Conservation (phyloP, 108 stramenopile species). For the Skeletonema tropicum region DNA sequence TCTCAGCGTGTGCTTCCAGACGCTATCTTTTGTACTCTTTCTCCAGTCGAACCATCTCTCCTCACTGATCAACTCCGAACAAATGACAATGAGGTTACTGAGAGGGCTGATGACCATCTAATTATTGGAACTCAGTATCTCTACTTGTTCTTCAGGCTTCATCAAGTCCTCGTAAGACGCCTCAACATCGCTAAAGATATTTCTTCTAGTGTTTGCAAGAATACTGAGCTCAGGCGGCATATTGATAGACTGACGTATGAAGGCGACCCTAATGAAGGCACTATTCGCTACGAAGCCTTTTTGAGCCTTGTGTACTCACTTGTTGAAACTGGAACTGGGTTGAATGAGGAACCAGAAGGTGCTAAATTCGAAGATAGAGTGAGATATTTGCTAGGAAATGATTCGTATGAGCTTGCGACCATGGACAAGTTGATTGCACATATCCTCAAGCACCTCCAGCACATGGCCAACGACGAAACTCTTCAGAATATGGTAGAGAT, state of each 20-base stretch:
- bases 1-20: constrained; percentile 57
- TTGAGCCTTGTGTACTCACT: constrained; percentile 73
- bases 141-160: constrained; percentile 86
- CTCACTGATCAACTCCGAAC: constrained; percentile 69
- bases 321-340: constrained; percentile 55
- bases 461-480: constrained; percentile 83
- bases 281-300: constrained; percentile 77
- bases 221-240: constrained; percentile 61
- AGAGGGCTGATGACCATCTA: constrained; percentile 68
- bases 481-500: constrained; percentile 84
- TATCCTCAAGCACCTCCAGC: constrained; percentile 84
- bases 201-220: constrained; percentile 62
- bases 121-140: constrained; percentile 87
- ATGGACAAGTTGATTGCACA: constrained; percentile 92
- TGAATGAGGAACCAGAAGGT: constrained; percentile 59
- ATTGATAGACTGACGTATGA: constrained; percentile 67
- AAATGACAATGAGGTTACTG: constrained; percentile 64
- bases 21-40: constrained; percentile 74
- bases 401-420: constrained; percentile 84
- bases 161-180: constrained; percentile 81
- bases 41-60: constrained; percentile 69
- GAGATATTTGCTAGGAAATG: constrained; percentile 81
- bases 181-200: constrained; percentile 78
- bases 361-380: constrained; percentile 86
- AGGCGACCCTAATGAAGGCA: constrained; percentile 60